phyloP scores from a whole-genome alignment of 768 basidiomycete species.

The Cystofilobasidium macerans region DNA sequence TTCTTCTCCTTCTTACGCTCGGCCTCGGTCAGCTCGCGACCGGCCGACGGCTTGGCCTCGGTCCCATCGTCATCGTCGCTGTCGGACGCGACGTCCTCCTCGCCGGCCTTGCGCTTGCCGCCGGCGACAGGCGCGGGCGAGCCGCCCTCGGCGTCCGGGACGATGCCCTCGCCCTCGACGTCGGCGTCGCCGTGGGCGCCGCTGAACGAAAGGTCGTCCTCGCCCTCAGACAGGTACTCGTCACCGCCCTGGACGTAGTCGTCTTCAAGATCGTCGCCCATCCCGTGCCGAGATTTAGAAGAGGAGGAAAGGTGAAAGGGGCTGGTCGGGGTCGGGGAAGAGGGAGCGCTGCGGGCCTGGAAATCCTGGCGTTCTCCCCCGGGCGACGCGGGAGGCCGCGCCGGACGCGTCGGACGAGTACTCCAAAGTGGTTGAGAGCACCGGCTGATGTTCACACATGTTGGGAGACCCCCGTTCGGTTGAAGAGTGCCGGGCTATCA shows the following conservation, averaged over 20 bases:
- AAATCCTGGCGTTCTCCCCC: too few relatives aligned
- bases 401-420: too few relatives aligned
- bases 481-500: too few relatives aligned
- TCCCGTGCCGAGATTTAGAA: too few relatives aligned
- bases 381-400: too few relatives aligned
- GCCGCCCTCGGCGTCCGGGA: constrained; percentile 1
- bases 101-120: constrained; percentile 18
- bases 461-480: too few relatives aligned
- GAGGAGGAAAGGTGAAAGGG: too few relatives aligned
- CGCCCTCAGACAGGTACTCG: constrained; percentile 21
- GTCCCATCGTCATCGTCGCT: constrained; percentile 5
- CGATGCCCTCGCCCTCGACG: constrained; percentile 14
- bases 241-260: constrained; percentile 22
- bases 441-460: too few relatives aligned
- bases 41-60: background rate
- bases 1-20: constrained; percentile 27
- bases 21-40: constrained; percentile 19
- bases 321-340: too few relatives aligned
- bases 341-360: too few relatives aligned
- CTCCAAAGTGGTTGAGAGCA: too few relatives aligned
- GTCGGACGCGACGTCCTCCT: constrained; percentile 9
- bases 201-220: background rate
- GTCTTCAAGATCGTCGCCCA: constrained; percentile 25
- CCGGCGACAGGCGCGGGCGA: constrained; percentile 12
- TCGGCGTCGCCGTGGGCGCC: background rate